Conservation (phyloP, 129 eudicot species). For the Pulicaria dysenterica region DNA sequence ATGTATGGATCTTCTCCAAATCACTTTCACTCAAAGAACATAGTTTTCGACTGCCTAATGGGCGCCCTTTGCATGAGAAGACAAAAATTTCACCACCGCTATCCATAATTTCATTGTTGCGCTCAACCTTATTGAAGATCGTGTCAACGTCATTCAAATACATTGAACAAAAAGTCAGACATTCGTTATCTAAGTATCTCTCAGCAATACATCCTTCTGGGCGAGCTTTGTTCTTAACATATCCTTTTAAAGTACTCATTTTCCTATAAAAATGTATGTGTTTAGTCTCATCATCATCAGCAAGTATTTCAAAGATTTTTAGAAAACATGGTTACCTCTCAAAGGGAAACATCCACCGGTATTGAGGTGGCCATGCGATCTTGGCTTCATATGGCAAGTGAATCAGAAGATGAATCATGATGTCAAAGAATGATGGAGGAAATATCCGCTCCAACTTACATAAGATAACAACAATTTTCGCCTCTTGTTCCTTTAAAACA, state of each 20-base stretch:
- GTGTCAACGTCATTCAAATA: slow-evolving; percentile 1
- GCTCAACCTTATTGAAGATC: slow-evolving; percentile 30
- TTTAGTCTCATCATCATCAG: not conserved
- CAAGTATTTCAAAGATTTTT: not conserved
- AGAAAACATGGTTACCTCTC: not conserved
- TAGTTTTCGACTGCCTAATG: not conserved
- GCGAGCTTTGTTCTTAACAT: slow-evolving; percentile 12
- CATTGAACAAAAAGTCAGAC: slow-evolving; percentile 6
- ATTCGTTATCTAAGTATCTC: not conserved
- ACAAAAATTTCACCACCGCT: not conserved
- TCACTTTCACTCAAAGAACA: slow-evolving; percentile 3
- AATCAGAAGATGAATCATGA: not conserved
- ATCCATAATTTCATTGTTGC: slow-evolving; percentile 31
- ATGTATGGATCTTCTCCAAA: not conserved
- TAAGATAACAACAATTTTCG: not conserved
- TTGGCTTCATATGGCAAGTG: slow-evolving; percentile 16
- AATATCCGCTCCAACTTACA: slow-evolving; percentile 19
- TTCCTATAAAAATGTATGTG: not conserved
- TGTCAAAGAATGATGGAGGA: slow-evolving; percentile 18
- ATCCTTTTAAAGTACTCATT: slow-evolving; percentile 3
- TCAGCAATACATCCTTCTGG: slow-evolving; percentile 11
- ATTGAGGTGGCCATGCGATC: not conserved
- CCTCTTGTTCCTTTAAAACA: slow-evolving; percentile 1
- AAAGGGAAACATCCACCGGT: slow-evolving; percentile 14
- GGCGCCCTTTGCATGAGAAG: not conserved